Evolutionary conservation across 441 rosid species (phyloP).

Genomic region (Capsella rubella): DNA sequence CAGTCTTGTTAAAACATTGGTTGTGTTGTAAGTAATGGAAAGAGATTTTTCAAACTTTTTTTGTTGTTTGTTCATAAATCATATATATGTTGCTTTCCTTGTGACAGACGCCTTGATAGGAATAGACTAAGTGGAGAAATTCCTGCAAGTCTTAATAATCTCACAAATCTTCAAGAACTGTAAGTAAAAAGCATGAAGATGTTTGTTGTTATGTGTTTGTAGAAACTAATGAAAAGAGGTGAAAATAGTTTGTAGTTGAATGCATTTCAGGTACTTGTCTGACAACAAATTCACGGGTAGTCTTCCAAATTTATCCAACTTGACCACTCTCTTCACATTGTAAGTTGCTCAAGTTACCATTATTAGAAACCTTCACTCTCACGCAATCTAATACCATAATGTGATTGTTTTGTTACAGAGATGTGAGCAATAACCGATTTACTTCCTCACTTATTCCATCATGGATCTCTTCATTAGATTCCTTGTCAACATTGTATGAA

Average conservation of each 20-base stretch:
- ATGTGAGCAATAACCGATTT: constrained; percentile 67
- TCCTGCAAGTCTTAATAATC: constrained; percentile 64
- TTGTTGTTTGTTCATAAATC: background rate
- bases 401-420: constrained; percentile 53
- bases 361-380: background rate
- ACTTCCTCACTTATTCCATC: constrained; percentile 57
- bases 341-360: constrained; percentile 46
- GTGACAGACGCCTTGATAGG: constrained; percentile 72
- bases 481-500: constrained; percentile 68
- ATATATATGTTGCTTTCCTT: constrained; percentile 18
- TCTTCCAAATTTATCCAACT: constrained; percentile 63
- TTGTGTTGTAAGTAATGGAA: constrained; percentile 70
- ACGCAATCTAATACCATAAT: background rate
- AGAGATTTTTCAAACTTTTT: background rate
- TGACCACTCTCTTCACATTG: constrained; percentile 64
- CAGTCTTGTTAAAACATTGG: constrained; percentile 60
- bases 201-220: background rate
- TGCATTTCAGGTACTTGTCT: constrained; percentile 65
- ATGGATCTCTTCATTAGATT: constrained; percentile 50
- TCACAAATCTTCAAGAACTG: constrained; percentile 58
- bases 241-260: background rate
- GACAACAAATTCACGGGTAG: constrained; percentile 63
- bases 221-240: background rate
- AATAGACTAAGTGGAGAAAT: constrained; percentile 58
- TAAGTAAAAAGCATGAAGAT: constrained; percentile 47